Evolutionary conservation across 2,329 filamentous ascomycete species (phyloP), one percentile per base, ranked within the genome.

Genomic region (Trichoderma sp.): DNA sequence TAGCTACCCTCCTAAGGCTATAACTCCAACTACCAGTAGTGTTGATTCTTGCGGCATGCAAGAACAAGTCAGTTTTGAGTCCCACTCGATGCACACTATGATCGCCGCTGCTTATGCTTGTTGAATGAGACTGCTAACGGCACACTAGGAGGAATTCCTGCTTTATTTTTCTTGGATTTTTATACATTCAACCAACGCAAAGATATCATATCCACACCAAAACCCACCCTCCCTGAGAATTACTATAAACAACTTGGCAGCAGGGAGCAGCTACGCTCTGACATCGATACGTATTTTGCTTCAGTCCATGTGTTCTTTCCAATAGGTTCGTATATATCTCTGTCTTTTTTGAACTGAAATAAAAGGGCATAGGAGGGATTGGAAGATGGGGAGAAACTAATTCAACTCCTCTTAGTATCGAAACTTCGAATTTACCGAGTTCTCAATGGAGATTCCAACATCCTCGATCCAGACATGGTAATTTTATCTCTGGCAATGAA

Each of bases 351-450:
- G 7, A 7, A 8, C n/a, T 45, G 41, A 9, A 45, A 45, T 2
- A 0, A 45, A 8, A n/a, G 18, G 18, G 3, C 41, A 0, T 45
- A n/a, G 4, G 3, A 45, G 7, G 4, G 7, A n/a, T n/a, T 45
- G 18, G 9, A 45, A 45, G 8, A 7, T 18, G 8, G 18, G 18
- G 14, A 2, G 41, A 45, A 45, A 45, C 41, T 45, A 2, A 45
- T n/a, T 9, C 41, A 45, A 6, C 41, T 3, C 3, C 18, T 45
- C 18, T n/a, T 45, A 45, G 41, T 45, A 45, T 45, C 41, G 3
- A 45, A 45, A 9, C 41, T 45, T 45, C 41, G 41, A 45, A 45
- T 45, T 8, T 45, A 45, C 18, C 41, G 41, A n/a, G 16, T 45
- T 4, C 7, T 45, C 18, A n/a, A 45, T 45, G 18, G 18, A 8